phyloP scores from a whole-genome alignment of 1,139 yeast species.

The Nakaseomyces bracarensis region DNA sequence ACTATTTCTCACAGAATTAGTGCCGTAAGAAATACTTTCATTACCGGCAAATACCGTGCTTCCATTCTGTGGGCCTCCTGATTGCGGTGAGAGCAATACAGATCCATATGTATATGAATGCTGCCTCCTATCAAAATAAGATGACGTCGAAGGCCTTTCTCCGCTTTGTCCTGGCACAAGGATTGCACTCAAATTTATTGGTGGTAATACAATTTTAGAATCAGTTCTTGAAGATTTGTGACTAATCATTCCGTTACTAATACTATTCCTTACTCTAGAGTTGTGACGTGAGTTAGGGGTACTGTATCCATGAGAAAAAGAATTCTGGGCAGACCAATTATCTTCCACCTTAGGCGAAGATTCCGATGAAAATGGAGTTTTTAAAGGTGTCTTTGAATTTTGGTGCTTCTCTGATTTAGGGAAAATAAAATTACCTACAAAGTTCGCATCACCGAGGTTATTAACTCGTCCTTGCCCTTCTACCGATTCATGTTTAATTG shows the following conservation, averaged over 20 bases:
- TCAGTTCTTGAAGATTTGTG: background rate
- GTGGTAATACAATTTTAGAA: slow-evolving; percentile 4
- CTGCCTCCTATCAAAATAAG: background rate
- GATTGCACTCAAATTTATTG: slow-evolving; percentile 4
- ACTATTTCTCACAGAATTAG: background rate
- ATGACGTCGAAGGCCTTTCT: background rate
- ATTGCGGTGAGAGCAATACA: background rate
- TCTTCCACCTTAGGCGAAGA: slow-evolving; percentile 1
- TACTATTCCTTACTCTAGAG: slow-evolving; percentile 1
- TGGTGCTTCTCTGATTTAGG: background rate
- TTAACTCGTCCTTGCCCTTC: background rate
- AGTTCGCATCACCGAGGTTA: background rate
- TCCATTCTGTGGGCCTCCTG: background rate
- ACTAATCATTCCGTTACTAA: slow-evolving; percentile 2
- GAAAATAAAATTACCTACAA: background rate
- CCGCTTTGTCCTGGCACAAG: background rate
- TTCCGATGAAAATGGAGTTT: background rate
- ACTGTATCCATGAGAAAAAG: background rate
- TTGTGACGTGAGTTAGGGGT: background rate
- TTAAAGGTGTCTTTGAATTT: background rate
- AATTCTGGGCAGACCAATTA: background rate
- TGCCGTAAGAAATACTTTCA: background rate
- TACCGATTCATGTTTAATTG: background rate
- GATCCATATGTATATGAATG: slow-evolving; percentile 4
- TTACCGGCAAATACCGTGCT: background rate